Evolutionary conservation across 352 stramenopile species (phyloP).

Genomic region (Phytopythium delawarense): DNA sequence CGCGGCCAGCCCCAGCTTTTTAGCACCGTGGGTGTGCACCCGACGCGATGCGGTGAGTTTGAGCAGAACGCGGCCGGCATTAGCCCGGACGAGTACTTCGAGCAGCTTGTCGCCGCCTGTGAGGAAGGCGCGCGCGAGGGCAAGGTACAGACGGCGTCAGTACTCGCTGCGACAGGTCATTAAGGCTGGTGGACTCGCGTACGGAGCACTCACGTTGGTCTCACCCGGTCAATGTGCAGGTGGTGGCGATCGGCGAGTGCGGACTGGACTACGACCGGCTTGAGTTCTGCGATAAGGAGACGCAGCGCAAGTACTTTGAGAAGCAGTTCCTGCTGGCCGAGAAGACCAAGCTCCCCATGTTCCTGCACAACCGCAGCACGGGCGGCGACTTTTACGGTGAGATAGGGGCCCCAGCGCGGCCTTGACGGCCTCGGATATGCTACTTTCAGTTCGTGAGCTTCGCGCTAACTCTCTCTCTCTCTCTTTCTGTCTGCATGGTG

Average conservation of each 20-base stretch:
- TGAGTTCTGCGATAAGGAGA: constrained; percentile 91
- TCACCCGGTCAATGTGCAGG: constrained; percentile 21
- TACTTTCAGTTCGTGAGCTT: too few species aligned
- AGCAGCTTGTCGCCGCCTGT: constrained; percentile 47
- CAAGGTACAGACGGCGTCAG: constrained; percentile 8
- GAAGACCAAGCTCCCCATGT: constrained; percentile 87
- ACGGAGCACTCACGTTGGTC: background rate
- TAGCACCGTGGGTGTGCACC: constrained; percentile 87
- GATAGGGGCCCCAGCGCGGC: background rate
- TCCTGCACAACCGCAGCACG: constrained; percentile 96
- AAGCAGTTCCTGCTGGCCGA: constrained; percentile 91
- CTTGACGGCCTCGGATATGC: too few species aligned
- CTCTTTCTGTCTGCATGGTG: constrained; percentile 3
- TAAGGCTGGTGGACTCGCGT: background rate
- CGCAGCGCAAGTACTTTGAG: constrained; percentile 92
- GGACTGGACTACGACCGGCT: constrained; percentile 97
- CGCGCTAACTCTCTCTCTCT: background rate
- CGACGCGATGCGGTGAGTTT: constrained; percentile 92
- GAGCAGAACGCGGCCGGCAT: constrained; percentile 38
- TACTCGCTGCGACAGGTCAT: background rate
- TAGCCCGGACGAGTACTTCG: constrained; percentile 60
- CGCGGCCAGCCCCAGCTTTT: constrained; percentile 32
- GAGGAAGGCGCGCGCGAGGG: constrained; percentile 48
- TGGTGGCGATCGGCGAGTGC: constrained; percentile 95
- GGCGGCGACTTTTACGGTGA: constrained; percentile 88